These are phyloP conservation scores for Potentilla sterilis DNA, from an alignment of 306 rosid genomes.

Conservation along the genomic window DNA sequence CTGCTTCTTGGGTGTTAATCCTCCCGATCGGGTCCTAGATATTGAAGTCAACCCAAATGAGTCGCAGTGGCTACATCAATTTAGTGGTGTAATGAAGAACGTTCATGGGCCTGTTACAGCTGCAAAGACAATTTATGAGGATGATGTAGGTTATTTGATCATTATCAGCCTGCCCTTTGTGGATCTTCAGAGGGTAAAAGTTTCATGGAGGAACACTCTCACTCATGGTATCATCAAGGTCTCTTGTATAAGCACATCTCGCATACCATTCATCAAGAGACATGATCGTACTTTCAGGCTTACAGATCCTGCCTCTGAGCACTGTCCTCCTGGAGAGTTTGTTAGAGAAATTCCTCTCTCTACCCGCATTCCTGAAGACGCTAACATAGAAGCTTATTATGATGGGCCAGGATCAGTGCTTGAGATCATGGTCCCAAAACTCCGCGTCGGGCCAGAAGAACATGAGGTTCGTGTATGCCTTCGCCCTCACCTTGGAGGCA, in stretches of 20 bases:
- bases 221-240: conserved; percentile 84
- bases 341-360: conserved; percentile 81
- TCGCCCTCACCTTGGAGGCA: conserved; percentile 81
- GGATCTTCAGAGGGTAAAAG: conserved; percentile 86
- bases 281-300: conserved; percentile 82
- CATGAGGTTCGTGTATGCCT: conserved; percentile 96
- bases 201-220: conserved; percentile 88
- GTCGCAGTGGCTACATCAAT: conserved; percentile 60
- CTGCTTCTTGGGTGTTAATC: conserved; percentile 68
- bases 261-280: conserved; percentile 73
- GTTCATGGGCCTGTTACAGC: conserved; percentile 82
- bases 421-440: conserved; percentile 93
- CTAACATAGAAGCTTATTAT: conserved; percentile 85
- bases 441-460: conserved; percentile 72
- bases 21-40: conserved; percentile 60
- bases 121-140: conserved; percentile 90
- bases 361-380: conserved; percentile 90
- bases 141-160: conserved; percentile 71
- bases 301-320: conserved; percentile 74
- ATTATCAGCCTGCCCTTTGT: conserved; percentile 82
- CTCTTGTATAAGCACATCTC: conserved; percentile 79
- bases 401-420: conserved; percentile 88
- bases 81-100: conserved; percentile 86
- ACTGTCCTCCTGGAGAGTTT: conserved; percentile 92
- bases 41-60: conserved; percentile 51